Conservation (phyloP, 257 asterid genomes). For the Buddleja alternifolia region DNA sequence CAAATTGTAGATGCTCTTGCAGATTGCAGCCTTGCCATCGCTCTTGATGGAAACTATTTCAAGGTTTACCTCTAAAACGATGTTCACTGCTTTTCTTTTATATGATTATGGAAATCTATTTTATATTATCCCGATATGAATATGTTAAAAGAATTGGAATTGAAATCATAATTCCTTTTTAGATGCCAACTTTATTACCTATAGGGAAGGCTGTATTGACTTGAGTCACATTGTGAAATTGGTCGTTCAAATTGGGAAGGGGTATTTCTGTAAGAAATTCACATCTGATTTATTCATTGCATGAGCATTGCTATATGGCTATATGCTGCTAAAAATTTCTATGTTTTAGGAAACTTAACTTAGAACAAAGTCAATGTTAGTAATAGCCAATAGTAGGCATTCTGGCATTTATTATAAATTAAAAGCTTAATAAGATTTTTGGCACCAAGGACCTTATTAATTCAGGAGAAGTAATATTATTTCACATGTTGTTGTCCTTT, state of each 20-base stretch:
- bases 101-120: not conserved
- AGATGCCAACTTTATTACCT: slow-evolving; percentile 10
- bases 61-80: slow-evolving; percentile 61
- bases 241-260: not conserved
- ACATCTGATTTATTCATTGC: slow-evolving; percentile 5
- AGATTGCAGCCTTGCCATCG: slow-evolving; percentile 93
- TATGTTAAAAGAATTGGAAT: slow-evolving; percentile 3
- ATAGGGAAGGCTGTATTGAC: not conserved
- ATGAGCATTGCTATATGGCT: slow-evolving; percentile 12
- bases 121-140: slow-evolving; percentile 13
- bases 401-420: slow-evolving; percentile 1
- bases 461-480: not conserved
- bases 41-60: slow-evolving; percentile 78
- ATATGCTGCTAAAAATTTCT: slow-evolving; percentile 19
- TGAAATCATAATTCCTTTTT: slow-evolving; percentile 13
- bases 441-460: slow-evolving; percentile 22
- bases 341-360: not conserved
- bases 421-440: not conserved
- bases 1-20: slow-evolving; percentile 91
- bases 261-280: not conserved
- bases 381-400: not conserved
- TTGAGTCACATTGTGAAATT: slow-evolving; percentile 14
- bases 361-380: not conserved
- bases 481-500: not conserved
- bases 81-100: slow-evolving; percentile 21